Conservation (phyloP, 352 stramenopile species). For the Thraustotheca clavata region DNA sequence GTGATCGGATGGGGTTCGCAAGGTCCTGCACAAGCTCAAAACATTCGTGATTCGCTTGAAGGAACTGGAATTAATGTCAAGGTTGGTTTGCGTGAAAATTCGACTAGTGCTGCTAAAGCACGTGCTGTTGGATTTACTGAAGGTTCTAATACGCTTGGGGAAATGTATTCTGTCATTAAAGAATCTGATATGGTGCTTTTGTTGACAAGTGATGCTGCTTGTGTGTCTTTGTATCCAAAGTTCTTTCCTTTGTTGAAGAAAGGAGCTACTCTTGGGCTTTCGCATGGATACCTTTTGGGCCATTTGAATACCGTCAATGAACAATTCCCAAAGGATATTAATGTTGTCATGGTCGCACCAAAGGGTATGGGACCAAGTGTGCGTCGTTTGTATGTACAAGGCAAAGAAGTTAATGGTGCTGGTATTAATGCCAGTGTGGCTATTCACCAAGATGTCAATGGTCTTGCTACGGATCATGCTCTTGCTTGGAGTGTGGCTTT, state of each 20-base stretch:
- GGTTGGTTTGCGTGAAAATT: conserved; percentile 80
- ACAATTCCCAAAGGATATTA: conserved; percentile 93
- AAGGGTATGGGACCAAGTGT: conserved; percentile 97
- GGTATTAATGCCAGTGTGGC: conserved; percentile 97
- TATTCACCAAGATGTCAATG: conserved; percentile 92
- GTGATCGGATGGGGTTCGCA: conserved; percentile 98
- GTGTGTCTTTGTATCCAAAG: conserved; percentile 94
- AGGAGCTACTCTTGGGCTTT: conserved; percentile 93
- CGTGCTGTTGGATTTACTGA: conserved; percentile 89
- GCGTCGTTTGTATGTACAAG: conserved; percentile 96
- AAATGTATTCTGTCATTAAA: conserved; percentile 95
- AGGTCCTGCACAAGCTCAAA: conserved; percentile 95
- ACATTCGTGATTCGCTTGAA: conserved; percentile 94
- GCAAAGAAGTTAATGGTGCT: conserved; percentile 96
- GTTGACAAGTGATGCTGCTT: conserved; percentile 95
- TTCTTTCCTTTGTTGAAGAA: conserved; percentile 95
- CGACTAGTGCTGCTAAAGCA: conserved; percentile 71
- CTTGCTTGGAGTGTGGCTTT: conserved; percentile 95
- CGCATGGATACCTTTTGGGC: conserved; percentile 95
- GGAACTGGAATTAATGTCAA: conserved; percentile 87
- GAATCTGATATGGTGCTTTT: conserved; percentile 96
- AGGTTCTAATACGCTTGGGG: conserved; percentile 89
- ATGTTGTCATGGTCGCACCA: conserved; percentile 97
- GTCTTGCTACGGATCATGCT: conserved; percentile 91
- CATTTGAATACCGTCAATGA: conserved; percentile 95